phyloP scores from a whole-genome alignment of 495 filamentous ascomycete genomes.

The Sporormia fimetaria region DNA sequence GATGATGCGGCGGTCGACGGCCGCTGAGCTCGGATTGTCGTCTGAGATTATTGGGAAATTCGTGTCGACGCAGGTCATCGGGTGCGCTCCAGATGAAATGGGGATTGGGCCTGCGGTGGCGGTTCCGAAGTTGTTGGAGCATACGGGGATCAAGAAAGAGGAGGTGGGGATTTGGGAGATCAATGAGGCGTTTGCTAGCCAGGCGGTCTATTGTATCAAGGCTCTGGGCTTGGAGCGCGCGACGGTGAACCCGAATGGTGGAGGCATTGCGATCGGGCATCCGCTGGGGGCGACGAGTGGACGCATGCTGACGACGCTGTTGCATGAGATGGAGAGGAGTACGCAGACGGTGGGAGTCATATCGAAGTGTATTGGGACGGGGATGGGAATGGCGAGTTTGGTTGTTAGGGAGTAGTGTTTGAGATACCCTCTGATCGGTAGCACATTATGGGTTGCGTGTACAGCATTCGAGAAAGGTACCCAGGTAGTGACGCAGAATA shows the following conservation, averaged over 20 bases:
- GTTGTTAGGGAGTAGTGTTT: constrained; percentile 32
- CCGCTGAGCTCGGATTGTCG: constrained; percentile 56
- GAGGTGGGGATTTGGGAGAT: constrained; percentile 91
- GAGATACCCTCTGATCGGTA: not conserved
- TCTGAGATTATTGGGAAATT: constrained; percentile 66
- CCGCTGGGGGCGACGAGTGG: constrained; percentile 34
- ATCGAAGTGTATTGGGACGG: constrained; percentile 39
- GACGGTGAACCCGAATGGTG: constrained; percentile 67
- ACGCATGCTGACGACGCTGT: constrained; percentile 30
- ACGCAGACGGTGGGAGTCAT: constrained; percentile 31
- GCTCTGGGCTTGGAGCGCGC: constrained; percentile 52
- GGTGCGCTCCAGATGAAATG: constrained; percentile 85
- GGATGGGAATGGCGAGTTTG: constrained; percentile 39
- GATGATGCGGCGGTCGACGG: constrained; percentile 76
- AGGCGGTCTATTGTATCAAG: constrained; percentile 70
- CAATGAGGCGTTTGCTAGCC: constrained; percentile 90
- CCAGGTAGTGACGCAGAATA: not conserved
- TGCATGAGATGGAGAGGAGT: constrained; percentile 34
- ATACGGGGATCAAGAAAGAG: constrained; percentile 48
- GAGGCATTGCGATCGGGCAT: constrained; percentile 36
- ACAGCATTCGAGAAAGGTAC: not conserved
- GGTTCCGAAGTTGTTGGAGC: constrained; percentile 64
- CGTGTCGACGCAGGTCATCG: constrained; percentile 58
- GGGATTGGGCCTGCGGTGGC: constrained; percentile 78
- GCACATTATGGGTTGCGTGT: not conserved